Evolutionary conservation across 2,329 filamentous ascomycete species (phyloP).

Genomic region (Plenodomus lindquistii): DNA sequence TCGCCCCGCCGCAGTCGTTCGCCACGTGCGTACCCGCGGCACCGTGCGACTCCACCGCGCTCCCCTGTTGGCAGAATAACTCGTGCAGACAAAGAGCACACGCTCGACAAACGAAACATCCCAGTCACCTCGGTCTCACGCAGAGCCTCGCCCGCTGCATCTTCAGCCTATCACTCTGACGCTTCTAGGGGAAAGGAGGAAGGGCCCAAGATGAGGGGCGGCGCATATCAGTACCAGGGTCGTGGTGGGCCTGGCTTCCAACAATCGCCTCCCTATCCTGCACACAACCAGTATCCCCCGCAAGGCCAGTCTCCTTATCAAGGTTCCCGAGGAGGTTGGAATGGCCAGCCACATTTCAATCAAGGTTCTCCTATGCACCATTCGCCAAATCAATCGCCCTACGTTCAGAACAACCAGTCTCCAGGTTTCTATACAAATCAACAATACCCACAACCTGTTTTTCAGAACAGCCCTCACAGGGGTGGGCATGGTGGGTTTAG

Average conservation of each 20-base stretch:
- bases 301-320: slow-evolving; percentile 64
- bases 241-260: slow-evolving; percentile 54
- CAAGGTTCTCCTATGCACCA: slow-evolving; percentile 40
- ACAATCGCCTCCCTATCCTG: slow-evolving; percentile 62
- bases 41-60: slow-evolving; percentile 36
- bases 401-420: slow-evolving; percentile 46
- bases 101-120: slow-evolving; percentile 12
- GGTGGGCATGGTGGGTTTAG: slow-evolving; percentile 61
- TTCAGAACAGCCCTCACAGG: slow-evolving; percentile 53
- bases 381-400: slow-evolving; percentile 59
- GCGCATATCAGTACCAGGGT: slow-evolving; percentile 40
- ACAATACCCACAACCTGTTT: slow-evolving; percentile 60
- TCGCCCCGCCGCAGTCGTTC: slow-evolving; percentile 28
- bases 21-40: slow-evolving; percentile 28
- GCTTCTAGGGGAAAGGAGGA: slow-evolving; percentile 29
- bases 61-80: slow-evolving; percentile 17
- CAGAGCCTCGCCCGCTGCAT: slow-evolving; percentile 32
- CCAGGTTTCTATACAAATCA: slow-evolving; percentile 56
- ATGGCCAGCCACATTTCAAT: slow-evolving; percentile 49
- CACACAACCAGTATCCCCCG: slow-evolving; percentile 64
- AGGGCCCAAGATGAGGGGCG: slow-evolving; percentile 42
- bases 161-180: slow-evolving; percentile 38
- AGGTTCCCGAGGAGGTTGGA: slow-evolving; percentile 58
- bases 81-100: slow-evolving; percentile 23
- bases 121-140: slow-evolving; percentile 22